Base-by-base conservation (phyloP, 306 rosid species). In the Amphicarpaea edgeworthii region DNA sequence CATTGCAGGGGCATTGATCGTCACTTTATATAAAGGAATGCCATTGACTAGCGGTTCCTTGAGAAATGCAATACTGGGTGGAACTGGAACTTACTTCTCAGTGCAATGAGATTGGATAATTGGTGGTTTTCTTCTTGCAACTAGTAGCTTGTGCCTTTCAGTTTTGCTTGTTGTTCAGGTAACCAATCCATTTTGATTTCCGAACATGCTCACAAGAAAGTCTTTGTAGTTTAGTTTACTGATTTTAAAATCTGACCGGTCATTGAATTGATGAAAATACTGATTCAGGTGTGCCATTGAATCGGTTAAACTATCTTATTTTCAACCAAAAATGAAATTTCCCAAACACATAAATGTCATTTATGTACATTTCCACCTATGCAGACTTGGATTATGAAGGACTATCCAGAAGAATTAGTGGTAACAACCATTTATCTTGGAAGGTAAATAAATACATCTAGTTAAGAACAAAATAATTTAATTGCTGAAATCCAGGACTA, bases 1-100 rank as follows among this genome's bases (percentile, higher is more conserved):
- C 3, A 88, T 86, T 17, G 20, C 26, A 28, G 90, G 90, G 46
- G 90, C 90, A 82, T 55, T 88, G 42, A 15, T 69, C 0, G 26
- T 86, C 72, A 86, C 89, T 34, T 71, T 88, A 41, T 88, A 84
- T 32, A 83, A 82, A 66, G 92, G 90, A 14, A 42, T 70, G 0
- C 77, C 86, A 28, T 5, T 88, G 32, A 70, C 57, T 38, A 5
- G 41, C 14, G 40, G 17, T 54, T 10, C 42, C 1, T 42, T 73
- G 40, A 40, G 43, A 40, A 40, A 40, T 9, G 0, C 9, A 40
- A 2, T 40, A 8, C 9, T 40, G 12, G 12, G 43, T 40, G 43
- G 43, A 40, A 40, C 12, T 53, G 72, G 43, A 61, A 68, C 17
- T n/a, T 14, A 47, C 46, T 62, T 72, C 14, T 60, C 83, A 17